Conservation (phyloP, 768 basidiomycete genomes). For the Mycena haematopus region DNA sequence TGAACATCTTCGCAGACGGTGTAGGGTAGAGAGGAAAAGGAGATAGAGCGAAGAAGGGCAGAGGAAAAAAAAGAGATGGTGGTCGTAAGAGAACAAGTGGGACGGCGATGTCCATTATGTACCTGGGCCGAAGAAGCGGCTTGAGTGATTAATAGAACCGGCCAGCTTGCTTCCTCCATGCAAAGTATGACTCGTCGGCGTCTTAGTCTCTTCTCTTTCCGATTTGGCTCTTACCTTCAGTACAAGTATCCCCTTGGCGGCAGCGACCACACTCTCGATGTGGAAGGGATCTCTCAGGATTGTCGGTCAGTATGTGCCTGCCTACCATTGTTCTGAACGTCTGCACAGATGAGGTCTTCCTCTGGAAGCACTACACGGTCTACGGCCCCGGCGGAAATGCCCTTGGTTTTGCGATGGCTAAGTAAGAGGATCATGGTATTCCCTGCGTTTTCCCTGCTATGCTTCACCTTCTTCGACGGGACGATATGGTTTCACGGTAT, state of each 20-base stretch:
- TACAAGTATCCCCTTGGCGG: constrained; percentile 73
- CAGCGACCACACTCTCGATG: constrained; percentile 87
- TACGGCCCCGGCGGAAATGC: constrained; percentile 67
- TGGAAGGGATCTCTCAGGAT: constrained; percentile 95
- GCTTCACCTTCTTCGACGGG: too few relatives aligned
- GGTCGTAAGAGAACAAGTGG: constrained; percentile 16
- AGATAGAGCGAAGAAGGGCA: background rate
- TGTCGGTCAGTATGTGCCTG: constrained; percentile 57
- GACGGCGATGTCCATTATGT: constrained; percentile 19
- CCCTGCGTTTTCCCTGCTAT: too few relatives aligned
- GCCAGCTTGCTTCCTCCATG: constrained; percentile 93
- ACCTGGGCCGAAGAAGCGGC: constrained; percentile 22
- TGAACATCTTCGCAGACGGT: constrained; percentile 7
- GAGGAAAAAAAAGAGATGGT: constrained; percentile 14
- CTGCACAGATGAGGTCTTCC: constrained; percentile 79
- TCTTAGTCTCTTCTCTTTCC: constrained; percentile 56
- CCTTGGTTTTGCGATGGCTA: constrained; percentile 74
- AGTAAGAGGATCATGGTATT: constrained; percentile 4
- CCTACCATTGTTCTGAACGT: background rate
- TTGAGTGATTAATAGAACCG: constrained; percentile 1
- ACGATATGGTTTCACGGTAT: too few relatives aligned
- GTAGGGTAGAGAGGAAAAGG: background rate
- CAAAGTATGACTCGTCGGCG: constrained; percentile 77
- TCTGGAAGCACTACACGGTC: constrained; percentile 92
- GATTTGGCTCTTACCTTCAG: constrained; percentile 84